These are phyloP conservation scores for Agrostemma githago DNA, from an alignment of 148 eudicot genomes.

Conservation along the genomic window DNA sequence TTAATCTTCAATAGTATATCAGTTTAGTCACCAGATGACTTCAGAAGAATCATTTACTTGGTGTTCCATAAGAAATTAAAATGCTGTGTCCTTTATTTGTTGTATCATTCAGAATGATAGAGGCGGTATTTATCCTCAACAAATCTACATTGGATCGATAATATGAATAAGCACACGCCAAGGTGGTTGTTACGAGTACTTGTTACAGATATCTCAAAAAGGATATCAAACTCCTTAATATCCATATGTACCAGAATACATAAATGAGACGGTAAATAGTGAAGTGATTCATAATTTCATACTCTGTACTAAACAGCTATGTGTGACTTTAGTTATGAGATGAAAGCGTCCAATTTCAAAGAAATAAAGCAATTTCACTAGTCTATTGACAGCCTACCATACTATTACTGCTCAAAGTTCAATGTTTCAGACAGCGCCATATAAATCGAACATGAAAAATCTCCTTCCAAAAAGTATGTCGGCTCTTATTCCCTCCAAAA, in stretches of 20 bases:
- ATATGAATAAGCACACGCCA: background rate
- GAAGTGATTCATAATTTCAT: background rate
- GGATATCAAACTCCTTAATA: background rate
- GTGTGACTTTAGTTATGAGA: background rate
- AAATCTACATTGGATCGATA: background rate
- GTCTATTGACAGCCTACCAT: background rate
- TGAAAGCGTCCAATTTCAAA: background rate
- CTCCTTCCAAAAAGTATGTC: background rate
- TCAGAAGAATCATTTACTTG: background rate
- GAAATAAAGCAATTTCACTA: background rate
- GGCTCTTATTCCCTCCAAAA: background rate
- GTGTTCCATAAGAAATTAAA: slow-evolving; percentile 1
- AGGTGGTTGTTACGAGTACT: too few species aligned
- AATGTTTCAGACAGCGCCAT: background rate
- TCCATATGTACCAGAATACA: background rate
- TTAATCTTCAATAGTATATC: too few species aligned
- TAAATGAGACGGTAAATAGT: background rate
- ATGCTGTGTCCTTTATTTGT: background rate
- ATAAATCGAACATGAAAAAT: background rate
- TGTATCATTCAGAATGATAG: background rate
- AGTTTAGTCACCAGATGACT: background rate
- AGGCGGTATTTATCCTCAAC: background rate
- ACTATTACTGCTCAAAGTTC: slow-evolving; percentile 1
- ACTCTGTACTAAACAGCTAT: background rate
- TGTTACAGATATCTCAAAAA: too few species aligned